Conservation (phyloP, 306 rosid genomes). For the Oxytropis ochrocephala region DNA sequence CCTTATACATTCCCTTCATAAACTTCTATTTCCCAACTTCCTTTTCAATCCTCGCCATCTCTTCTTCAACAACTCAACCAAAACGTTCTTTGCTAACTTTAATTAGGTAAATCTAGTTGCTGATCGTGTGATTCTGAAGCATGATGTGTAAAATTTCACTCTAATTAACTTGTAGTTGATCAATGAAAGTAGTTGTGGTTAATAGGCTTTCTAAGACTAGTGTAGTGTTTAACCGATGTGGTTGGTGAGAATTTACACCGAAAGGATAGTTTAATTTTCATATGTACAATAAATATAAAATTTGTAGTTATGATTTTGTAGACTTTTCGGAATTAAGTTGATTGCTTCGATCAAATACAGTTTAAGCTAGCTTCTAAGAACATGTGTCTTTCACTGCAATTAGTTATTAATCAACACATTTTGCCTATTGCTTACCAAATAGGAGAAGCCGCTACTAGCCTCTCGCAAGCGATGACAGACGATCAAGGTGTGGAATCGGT, state of each 20-base stretch:
- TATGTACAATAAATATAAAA: background rate
- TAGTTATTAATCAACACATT: too few relatives aligned
- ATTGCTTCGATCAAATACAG: background rate
- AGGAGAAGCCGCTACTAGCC: too few relatives aligned
- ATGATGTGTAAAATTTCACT: background rate
- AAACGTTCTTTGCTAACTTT: too few relatives aligned
- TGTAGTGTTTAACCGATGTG: background rate
- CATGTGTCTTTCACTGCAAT: background rate
- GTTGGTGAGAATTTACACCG: background rate
- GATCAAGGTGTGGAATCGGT: too few relatives aligned
- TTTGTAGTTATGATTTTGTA: background rate
- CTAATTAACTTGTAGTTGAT: background rate
- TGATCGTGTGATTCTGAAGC: slow-evolving; percentile 4
- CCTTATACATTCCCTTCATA: too few relatives aligned
- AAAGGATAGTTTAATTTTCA: background rate
- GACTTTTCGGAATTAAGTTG: background rate
- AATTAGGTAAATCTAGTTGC: background rate
- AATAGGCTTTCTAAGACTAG: too few relatives aligned
- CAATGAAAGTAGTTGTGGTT: background rate
- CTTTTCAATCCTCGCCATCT: too few relatives aligned
- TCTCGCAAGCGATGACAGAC: too few relatives aligned
- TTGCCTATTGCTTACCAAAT: too few relatives aligned
- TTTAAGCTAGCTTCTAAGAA: background rate
- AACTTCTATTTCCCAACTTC: too few relatives aligned
- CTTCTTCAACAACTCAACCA: too few relatives aligned